These are phyloP conservation scores for Rosellinia necatrix DNA, from an alignment of 2,329 filamentous ascomycete species.

Conservation along the genomic window DNA sequence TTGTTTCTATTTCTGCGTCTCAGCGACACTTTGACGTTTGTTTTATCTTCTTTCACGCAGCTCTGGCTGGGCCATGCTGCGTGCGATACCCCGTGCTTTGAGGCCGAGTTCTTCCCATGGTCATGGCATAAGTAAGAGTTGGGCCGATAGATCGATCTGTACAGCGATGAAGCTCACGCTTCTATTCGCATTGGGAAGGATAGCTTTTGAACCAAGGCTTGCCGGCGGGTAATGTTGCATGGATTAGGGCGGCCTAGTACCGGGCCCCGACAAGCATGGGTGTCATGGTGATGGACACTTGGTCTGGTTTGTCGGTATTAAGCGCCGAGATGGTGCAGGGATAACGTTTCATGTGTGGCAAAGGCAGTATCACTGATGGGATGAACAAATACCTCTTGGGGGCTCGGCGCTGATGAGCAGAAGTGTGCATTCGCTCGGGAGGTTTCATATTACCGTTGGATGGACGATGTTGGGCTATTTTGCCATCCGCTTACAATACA, in stretches of 20 bases:
- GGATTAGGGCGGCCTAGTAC: slow-evolving; percentile 7
- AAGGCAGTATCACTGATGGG: slow-evolving; percentile 20
- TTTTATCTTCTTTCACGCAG: slow-evolving; percentile 40
- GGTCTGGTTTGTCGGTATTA: slow-evolving; percentile 18
- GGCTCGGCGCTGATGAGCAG: slow-evolving; percentile 12
- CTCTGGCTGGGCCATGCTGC: slow-evolving; percentile 42
- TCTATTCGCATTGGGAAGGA: slow-evolving; percentile 39
- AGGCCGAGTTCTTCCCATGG: slow-evolving; percentile 40
- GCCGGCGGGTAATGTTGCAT: slow-evolving; percentile 22
- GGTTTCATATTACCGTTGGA: slow-evolving; percentile 12
- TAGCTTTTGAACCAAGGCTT: slow-evolving; percentile 20
- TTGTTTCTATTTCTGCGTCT: slow-evolving; percentile 28
- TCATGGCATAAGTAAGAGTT: slow-evolving; percentile 42
- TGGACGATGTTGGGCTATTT: slow-evolving; percentile 6
- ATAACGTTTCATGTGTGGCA: slow-evolving; percentile 26
- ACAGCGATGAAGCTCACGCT: slow-evolving; percentile 45
- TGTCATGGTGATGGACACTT: slow-evolving; percentile 8
- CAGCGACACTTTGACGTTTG: slow-evolving; percentile 27
- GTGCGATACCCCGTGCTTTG: slow-evolving; percentile 42
- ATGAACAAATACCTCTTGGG: slow-evolving; percentile 14
- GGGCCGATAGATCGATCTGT: slow-evolving; percentile 41
- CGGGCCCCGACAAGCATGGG: slow-evolving; percentile 15
- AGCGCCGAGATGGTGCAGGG: slow-evolving; percentile 21
- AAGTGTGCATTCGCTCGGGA: slow-evolving; percentile 15
- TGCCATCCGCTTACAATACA: neutral